A percentile compares a stretch with the other conserved stretches of the same genome.
These are phyloP conservation scores for Ephemerocybe angulata DNA, from an alignment of 768 basidiomycete genomes.

Conservation along the genomic window DNA sequence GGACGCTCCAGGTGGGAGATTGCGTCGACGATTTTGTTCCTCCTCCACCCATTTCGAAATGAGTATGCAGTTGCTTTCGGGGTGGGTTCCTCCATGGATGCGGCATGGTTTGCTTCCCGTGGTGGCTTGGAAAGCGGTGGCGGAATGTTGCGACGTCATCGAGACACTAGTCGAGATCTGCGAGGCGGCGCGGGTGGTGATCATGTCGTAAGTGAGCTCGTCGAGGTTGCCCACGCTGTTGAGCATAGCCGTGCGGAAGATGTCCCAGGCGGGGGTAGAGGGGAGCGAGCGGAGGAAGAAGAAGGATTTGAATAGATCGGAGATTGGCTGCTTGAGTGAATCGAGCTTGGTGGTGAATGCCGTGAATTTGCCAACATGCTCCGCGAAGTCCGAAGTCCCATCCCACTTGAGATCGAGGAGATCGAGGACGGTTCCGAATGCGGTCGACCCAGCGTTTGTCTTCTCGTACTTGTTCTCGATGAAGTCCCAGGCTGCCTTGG, in stretches of 20 bases:
- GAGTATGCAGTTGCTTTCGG: not conserved
- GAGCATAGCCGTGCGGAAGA: not conserved
- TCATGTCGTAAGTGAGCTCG: not conserved
- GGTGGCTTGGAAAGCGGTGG: not conserved
- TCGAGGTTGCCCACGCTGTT: not conserved
- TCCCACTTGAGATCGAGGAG: not conserved
- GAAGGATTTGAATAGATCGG: not conserved
- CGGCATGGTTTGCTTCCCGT: not conserved
- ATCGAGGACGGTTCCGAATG: not conserved
- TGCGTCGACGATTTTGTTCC: too few relatives aligned
- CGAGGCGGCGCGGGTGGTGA: not conserved
- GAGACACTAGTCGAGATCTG: not conserved
- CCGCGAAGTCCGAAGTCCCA: not conserved
- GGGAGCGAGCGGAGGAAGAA: slow-evolving; percentile 1
- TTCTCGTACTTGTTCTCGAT: not conserved
- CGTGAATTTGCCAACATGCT: not conserved
- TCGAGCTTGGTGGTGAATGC: not conserved
- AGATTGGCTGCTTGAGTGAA: not conserved
- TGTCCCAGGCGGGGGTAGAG: not conserved
- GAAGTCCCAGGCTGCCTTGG: not conserved
- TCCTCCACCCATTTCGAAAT: not conserved
- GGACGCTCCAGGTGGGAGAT: too few relatives aligned
- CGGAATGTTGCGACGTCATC: not conserved
- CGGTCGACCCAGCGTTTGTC: not conserved
- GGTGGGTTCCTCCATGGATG: not conserved